Conservation (phyloP, 1,284 basidiomycete genomes). For the Melampsora medusae region DNA sequence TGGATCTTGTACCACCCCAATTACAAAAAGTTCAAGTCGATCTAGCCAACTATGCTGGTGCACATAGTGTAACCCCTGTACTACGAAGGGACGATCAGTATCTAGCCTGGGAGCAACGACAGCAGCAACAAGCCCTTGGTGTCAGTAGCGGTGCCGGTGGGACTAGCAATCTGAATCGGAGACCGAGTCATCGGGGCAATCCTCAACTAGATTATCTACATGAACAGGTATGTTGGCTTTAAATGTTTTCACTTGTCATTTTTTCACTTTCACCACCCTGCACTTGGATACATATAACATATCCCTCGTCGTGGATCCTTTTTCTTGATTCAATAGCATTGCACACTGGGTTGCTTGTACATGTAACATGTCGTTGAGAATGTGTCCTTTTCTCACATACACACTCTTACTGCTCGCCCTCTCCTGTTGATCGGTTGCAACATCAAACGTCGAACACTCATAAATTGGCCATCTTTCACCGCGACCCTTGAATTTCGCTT, state of each 20-base stretch:
- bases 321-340: slow-evolving; percentile 57
- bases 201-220: slow-evolving; percentile 83
- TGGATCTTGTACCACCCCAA: slow-evolving; percentile 87
- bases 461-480: too few species aligned
- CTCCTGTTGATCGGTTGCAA: slow-evolving; percentile 49
- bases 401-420: slow-evolving; percentile 78
- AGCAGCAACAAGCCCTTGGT: slow-evolving; percentile 56
- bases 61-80: slow-evolving; percentile 50
- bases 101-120: slow-evolving; percentile 60
- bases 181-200: slow-evolving; percentile 68
- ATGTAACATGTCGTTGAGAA: slow-evolving; percentile 66
- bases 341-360: slow-evolving; percentile 71
- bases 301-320: slow-evolving; percentile 46
- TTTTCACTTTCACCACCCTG: slow-evolving; percentile 31
- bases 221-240: slow-evolving; percentile 70
- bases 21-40: slow-evolving; percentile 59
- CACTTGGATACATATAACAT: too few species aligned
- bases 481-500: too few species aligned
- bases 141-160: slow-evolving; percentile 67
- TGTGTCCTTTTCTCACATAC: slow-evolving; percentile 68
- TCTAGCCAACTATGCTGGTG: slow-evolving; percentile 46
- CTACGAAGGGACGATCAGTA: slow-evolving; percentile 51
- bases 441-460: too few species aligned
- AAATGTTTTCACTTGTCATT: slow-evolving; percentile 50
- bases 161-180: slow-evolving; percentile 68